A percentile compares a stretch with the other conserved stretches of the same genome.
Evolutionary conservation across 192 early-diverging fungal genomes (phyloP).

Genomic region (Phycomyces nitens): DNA sequence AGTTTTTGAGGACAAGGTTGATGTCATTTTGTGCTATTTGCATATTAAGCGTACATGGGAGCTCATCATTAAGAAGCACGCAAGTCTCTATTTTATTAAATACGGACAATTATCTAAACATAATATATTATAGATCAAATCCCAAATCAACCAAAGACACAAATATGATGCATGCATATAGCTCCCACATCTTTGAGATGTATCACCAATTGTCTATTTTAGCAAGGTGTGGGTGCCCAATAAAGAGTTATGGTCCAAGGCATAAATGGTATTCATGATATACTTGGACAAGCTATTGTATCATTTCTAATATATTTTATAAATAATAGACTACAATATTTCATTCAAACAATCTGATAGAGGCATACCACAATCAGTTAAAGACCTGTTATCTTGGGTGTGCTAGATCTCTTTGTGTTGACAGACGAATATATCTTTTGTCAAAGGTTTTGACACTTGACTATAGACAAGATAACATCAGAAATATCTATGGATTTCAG

Average conservation of each 20-base stretch:
- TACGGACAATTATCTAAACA: not conserved
- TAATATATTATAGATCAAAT: not conserved
- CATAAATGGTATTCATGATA: not conserved
- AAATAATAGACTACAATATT: not conserved
- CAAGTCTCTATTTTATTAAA: not conserved
- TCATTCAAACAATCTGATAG: not conserved
- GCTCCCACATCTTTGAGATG: not conserved
- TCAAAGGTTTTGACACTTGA: too few relatives aligned
- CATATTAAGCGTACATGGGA: slow-evolving; percentile 7
- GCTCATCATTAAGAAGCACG: not conserved
- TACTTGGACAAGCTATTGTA: too few relatives aligned
- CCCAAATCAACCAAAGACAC: not conserved
- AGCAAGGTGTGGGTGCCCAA: not conserved
- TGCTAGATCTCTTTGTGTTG: too few relatives aligned
- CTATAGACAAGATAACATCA: too few relatives aligned
- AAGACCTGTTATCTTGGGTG: not conserved
- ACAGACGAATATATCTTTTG: too few relatives aligned
- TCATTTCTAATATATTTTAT: not conserved
- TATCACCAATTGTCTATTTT: not conserved
- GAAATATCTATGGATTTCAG: too few relatives aligned
- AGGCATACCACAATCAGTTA: not conserved
- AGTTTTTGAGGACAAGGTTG: not conserved
- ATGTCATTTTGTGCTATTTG: slow-evolving; percentile 1
- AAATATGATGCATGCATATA: slow-evolving; percentile 5
- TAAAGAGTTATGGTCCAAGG: slow-evolving; percentile 6